phyloP scores from a whole-genome alignment of 1,284 basidiomycete species.

The Apiotrichum laibachii region DNA sequence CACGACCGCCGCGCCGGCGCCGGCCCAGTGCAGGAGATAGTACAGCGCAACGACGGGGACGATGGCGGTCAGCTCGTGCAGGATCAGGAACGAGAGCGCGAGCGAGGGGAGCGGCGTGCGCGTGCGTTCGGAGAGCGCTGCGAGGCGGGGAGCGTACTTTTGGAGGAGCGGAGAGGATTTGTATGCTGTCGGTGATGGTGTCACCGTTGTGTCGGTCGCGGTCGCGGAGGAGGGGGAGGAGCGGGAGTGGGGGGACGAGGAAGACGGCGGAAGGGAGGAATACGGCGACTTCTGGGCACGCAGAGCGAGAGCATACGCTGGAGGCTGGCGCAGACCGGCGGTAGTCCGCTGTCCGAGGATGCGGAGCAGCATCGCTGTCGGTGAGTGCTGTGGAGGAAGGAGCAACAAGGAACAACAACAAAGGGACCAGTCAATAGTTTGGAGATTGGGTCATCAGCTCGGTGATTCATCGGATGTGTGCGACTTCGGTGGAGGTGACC shows the following conservation, averaged over 20 bases:
- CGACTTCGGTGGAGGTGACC: too few species aligned
- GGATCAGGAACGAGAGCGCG: slow-evolving; percentile 70
- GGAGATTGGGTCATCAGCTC: too few species aligned
- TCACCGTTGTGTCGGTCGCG: neutral
- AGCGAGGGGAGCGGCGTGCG: slow-evolving; percentile 68
- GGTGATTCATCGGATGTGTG: too few species aligned
- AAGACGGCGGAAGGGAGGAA: neutral
- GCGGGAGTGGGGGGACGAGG: neutral
- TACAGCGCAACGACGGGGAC: slow-evolving; percentile 69
- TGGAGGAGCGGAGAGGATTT: slow-evolving; percentile 17
- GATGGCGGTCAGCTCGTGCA: slow-evolving; percentile 85
- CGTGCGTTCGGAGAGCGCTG: slow-evolving; percentile 32
- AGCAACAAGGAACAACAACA: too few species aligned
- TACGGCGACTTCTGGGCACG: too few species aligned
- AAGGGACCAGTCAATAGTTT: too few species aligned
- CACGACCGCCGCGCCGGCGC: slow-evolving; percentile 69
- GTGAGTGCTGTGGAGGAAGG: too few species aligned
- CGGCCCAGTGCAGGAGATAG: slow-evolving; percentile 65
- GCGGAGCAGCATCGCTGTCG: too few species aligned
- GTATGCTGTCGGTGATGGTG: slow-evolving; percentile 6
- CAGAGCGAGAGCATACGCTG: too few species aligned
- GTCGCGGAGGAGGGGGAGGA: neutral
- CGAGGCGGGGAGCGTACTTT: slow-evolving; percentile 34
- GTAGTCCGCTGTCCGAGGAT: too few species aligned
- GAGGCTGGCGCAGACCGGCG: too few species aligned